Evolutionary conservation across 805 yeast species (phyloP), one percentile per base, ranked within the genome.

Genomic region (Diddensiella santjacobensis): DNA sequence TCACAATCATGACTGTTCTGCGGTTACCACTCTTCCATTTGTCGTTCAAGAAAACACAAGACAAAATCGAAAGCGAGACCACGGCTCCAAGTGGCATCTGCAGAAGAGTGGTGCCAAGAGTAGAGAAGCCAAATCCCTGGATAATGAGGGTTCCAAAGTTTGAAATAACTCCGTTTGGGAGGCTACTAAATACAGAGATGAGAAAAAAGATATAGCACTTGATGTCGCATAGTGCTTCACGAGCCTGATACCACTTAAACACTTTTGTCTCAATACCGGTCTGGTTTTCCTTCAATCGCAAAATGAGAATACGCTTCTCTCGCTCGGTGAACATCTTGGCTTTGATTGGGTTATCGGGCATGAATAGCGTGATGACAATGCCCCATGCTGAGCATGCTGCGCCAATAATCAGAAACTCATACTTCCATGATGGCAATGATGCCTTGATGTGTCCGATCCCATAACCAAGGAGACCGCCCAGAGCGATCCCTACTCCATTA

Each of bases 381-480:
- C 84, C 85, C 13, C 78, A 57, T 8, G 73, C 58, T 4, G 81
- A 62, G 2, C 87, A 81, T 48, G 79, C 70, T 4, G 71, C 60
- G 13, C 93, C 95, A 37, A 78, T 73, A 24, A 82, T 69, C 42
- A 84, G 65, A 59, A 74, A 84, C 3, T 81, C 61, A 10, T 78
- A 60, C 58, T 76, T 79, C 90, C 90, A 85, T 2, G 82, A 70
- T 3, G 80, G 63, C 22, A 69, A 44, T 35, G 24, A 48, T 33
- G 41, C 56, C 23, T 42, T 47, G 44, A 44, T 49, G 18, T 58
- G 51, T 5, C 56, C 62, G 31, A 63, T 50, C 10, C 52, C 52
- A 30, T 45, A 54, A 5, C 56, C 59, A 8, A 61, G 4, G 2
- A 58, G 26, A 2, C 57, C 51, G 8, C 58, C 58, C n/a, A 53